A percentile compares a stretch with the other conserved stretches of the same genome.
Evolutionary conservation across 768 basidiomycete genomes (phyloP).

Genomic region (Russula vinacea): DNA sequence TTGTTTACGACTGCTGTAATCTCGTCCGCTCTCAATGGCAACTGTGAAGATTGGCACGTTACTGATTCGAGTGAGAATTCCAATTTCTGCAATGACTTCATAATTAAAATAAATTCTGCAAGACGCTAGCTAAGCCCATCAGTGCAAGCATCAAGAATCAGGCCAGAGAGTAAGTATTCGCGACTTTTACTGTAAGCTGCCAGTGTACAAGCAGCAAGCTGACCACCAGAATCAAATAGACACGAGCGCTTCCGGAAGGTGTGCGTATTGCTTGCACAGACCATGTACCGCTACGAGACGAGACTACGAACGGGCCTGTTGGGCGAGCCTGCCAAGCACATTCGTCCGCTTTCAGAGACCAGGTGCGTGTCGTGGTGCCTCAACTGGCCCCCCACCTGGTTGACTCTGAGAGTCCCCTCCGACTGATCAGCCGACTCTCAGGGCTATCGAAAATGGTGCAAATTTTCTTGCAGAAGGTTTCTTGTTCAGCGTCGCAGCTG

Average conservation of each 20-base stretch:
- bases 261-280: constrained; percentile 72
- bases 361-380: constrained; percentile 44
- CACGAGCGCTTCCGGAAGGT: constrained; percentile 68
- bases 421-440: constrained; percentile 32
- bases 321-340: constrained; percentile 67
- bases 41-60: constrained; percentile 71
- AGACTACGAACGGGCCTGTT: constrained; percentile 71
- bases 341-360: constrained; percentile 75
- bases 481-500: constrained; percentile 71
- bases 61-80: constrained; percentile 60
- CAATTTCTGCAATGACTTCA: neutral
- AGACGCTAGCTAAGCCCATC: constrained; percentile 64
- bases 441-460: constrained; percentile 83
- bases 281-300: constrained; percentile 71
- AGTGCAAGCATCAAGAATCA: constrained; percentile 35
- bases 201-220: neutral
- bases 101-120: neutral
- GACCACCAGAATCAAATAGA: constrained; percentile 37
- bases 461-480: constrained; percentile 84
- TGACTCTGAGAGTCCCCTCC: neutral
- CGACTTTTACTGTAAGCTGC: neutral
- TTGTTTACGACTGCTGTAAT: too few species aligned
- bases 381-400: neutral
- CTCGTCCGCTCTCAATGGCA: constrained; percentile 49
- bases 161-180: constrained; percentile 33